Percentiles rank a stretch among this genome's conserved stretches.
Conservation (phyloP, 129 eudicot species). For the Dittrichia graveolens region DNA sequence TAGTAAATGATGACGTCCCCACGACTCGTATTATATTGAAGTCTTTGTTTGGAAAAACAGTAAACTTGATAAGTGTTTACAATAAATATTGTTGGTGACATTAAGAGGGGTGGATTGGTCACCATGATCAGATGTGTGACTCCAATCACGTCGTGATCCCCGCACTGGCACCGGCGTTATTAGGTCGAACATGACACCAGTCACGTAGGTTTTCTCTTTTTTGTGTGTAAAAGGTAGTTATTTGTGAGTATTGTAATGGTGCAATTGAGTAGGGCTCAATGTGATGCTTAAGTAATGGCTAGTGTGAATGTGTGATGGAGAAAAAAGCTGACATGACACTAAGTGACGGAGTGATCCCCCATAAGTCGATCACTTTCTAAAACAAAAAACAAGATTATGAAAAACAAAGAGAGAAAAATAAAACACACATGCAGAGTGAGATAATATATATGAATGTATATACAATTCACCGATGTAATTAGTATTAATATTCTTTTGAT, state of each 20-base stretch:
- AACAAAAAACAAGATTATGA: neutral
- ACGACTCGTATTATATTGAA: neutral
- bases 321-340: neutral
- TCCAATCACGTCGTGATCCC: too few relatives aligned
- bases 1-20: neutral
- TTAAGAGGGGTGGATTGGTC: neutral
- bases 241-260: too few relatives aligned
- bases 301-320: too few relatives aligned
- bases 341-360: neutral
- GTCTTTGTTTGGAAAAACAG: constrained; percentile 5
- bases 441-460: neutral
- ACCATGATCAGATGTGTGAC: too few relatives aligned
- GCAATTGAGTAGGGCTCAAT: too few relatives aligned
- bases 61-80: neutral
- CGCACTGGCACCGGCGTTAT: too few relatives aligned
- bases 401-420: neutral
- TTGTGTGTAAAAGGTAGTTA: too few relatives aligned
- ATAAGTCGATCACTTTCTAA: neutral
- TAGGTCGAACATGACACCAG: too few relatives aligned
- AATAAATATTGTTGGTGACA: neutral
- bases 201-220: too few relatives aligned
- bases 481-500: neutral
- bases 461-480: constrained; percentile 4
- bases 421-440: neutral
- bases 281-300: too few relatives aligned